Conservation (phyloP, 2,329 filamentous ascomycete genomes). For the Aspergillus fischeri region DNA sequence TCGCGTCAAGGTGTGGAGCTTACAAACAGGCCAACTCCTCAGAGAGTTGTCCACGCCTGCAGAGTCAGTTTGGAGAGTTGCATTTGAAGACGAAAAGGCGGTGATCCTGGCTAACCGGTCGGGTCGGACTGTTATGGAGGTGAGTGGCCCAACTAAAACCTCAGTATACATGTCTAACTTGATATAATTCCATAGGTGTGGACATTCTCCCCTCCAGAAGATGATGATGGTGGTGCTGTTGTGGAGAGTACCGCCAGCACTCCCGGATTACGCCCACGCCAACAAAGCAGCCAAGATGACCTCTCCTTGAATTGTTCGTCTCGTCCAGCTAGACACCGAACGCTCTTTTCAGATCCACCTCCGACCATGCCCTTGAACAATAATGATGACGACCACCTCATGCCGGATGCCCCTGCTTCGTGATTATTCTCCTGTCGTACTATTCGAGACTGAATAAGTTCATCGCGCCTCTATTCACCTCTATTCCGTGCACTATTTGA, state of each 20-base stretch:
- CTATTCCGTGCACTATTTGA: neutral
- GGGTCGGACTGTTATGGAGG: conserved; percentile 94
- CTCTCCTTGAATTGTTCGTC: neutral
- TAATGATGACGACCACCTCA: conserved; percentile 28
- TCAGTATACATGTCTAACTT: conserved; percentile 4
- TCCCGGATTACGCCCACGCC: conserved; percentile 22
- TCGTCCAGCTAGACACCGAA: conserved; percentile 15
- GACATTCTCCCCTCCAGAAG: conserved; percentile 72
- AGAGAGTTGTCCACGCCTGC: conserved; percentile 87
- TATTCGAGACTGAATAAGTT: conserved; percentile 7
- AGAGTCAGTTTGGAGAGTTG: conserved; percentile 95
- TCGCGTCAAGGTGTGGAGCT: conserved; percentile 97
- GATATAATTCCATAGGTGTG: conserved; percentile 63
- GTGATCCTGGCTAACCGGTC: conserved; percentile 87
- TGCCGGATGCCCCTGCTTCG: conserved; percentile 30
- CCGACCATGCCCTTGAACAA: conserved; percentile 21
- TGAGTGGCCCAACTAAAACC: conserved; percentile 39
- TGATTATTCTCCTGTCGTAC: conserved; percentile 2
- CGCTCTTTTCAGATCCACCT: conserved; percentile 30
- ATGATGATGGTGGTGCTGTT: conserved; percentile 22
- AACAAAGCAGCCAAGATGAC: conserved; percentile 13
- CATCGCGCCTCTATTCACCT: conserved; percentile 9
- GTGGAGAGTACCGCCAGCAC: conserved; percentile 33
- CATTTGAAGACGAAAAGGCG: conserved; percentile 97
- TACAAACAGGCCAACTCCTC: conserved; percentile 85